phyloP scores from a whole-genome alignment of 805 yeast species.

The Maudiozyma saulgeensis region DNA sequence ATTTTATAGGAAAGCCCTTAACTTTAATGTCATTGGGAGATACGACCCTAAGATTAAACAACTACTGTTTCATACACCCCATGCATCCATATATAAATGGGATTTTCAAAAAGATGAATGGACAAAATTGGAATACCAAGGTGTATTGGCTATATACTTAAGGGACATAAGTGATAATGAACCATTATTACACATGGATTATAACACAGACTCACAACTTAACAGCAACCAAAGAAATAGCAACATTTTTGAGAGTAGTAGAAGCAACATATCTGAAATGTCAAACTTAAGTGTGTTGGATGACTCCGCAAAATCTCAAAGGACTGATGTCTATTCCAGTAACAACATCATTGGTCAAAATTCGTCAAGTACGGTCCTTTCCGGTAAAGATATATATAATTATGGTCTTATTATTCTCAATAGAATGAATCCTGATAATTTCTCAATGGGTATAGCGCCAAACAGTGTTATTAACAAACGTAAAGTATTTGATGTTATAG shows the following conservation, averaged over 20 bases:
- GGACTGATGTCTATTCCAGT: neutral
- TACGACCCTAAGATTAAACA: slow-evolving; percentile 67
- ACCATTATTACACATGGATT: slow-evolving; percentile 9
- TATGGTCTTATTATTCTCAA: slow-evolving; percentile 66
- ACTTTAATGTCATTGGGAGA: slow-evolving; percentile 66
- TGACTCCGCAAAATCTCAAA: neutral
- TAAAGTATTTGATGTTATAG: slow-evolving; percentile 27
- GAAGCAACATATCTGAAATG: slow-evolving; percentile 1
- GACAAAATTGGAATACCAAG: slow-evolving; percentile 62
- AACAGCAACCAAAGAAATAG: slow-evolving; percentile 8
- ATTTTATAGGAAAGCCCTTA: slow-evolving; percentile 56
- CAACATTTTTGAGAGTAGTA: slow-evolving; percentile 6
- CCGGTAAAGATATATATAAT: slow-evolving; percentile 37
- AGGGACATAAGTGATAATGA: slow-evolving; percentile 32
- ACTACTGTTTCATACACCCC: slow-evolving; percentile 57
- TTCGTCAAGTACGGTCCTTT: slow-evolving; percentile 12
- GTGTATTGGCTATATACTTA: slow-evolving; percentile 57
- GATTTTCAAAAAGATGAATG: slow-evolving; percentile 50
- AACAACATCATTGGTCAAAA: slow-evolving; percentile 2
- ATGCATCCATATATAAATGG: slow-evolving; percentile 61
- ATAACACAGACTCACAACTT: neutral
- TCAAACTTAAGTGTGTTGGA: slow-evolving; percentile 1
- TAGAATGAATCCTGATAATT: slow-evolving; percentile 58
- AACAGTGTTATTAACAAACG: slow-evolving; percentile 39
- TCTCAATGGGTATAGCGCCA: slow-evolving; percentile 59